Evolutionary conservation across 2,329 filamentous ascomycete species (phyloP), one percentile per base, ranked within the genome.

Genomic region (Lachnellula cervina): DNA sequence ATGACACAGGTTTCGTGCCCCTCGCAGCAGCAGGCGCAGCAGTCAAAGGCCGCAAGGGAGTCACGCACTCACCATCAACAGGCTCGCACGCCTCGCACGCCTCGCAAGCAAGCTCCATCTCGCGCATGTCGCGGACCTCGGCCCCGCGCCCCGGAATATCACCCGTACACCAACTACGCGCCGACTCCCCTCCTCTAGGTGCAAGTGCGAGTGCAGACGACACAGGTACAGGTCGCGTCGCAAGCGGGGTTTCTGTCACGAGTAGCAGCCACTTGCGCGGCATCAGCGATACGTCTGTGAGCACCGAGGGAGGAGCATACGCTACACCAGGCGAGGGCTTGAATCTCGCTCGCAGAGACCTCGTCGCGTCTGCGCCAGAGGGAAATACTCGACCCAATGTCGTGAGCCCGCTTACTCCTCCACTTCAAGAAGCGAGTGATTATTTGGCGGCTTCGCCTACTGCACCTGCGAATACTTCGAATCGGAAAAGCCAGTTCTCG

Each of bases 401-500:
- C 11, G 51, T 64, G 14, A 63, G 59, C 54, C 64, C 64, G 3
- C 42, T 66, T 16, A 62, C 59, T n/a, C 61, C 64, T 6, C 59
- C 62, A 16, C 40, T 23, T 8, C 23, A 17, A 1, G 59, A 63
- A 8, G 52, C 38, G 1, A 28, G 56, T 4, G 64, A 65, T 55
- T 65, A 62, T 56, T 9, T 66, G 7, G 57, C 44, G 4, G 51
- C 46, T 51, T 16, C 32, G 4, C 25, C 19, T 7, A 42, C 40
- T 3, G 3, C 25, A 9, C 19, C n/a, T 19, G 7, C 43, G 17
- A 40, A 37, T 8, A 37, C 25, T 44, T 38, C 32, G 34, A 54
- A 56, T 49, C 57, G 62, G 59, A 68, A 52, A 51, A 68, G 66
- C 55, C 62, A 64, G 52, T 68, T 68, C 49, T 55, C 52, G 28